Evolutionary conservation across 768 basidiomycete genomes (phyloP).

Genomic region (Tulasnella calospora): DNA sequence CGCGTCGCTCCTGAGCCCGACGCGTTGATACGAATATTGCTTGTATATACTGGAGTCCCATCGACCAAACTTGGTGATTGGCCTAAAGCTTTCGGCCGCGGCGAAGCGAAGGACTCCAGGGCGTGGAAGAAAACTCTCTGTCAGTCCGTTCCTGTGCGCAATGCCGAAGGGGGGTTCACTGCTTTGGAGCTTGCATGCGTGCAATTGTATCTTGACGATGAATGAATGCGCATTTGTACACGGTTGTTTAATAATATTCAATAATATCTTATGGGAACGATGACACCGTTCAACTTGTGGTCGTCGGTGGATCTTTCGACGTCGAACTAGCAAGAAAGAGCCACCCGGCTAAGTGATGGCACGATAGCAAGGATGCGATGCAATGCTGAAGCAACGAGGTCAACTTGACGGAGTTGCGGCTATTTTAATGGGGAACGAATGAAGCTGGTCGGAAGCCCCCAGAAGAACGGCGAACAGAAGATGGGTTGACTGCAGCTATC

Average conservation of each 20-base stretch:
- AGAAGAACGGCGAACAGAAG: constrained; percentile 14
- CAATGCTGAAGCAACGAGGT: neutral
- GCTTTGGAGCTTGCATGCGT: neutral
- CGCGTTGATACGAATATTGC: neutral
- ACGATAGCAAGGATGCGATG: neutral
- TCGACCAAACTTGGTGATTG: neutral
- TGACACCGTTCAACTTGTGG: neutral
- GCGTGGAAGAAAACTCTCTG: neutral
- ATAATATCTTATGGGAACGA: neutral
- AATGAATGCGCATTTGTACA: neutral
- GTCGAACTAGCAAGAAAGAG: too few relatives aligned
- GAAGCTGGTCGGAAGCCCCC: constrained; percentile 20
- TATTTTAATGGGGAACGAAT: constrained; percentile 2
- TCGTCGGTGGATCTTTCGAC: too few relatives aligned
- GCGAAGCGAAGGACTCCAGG: neutral
- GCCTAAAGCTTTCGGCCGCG: neutral
- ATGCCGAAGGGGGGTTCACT: neutral
- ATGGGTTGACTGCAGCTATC: neutral
- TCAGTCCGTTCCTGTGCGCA: neutral
- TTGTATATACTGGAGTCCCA: constrained; percentile 12
- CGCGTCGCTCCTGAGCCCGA: constrained; percentile 13
- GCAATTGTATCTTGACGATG: neutral
- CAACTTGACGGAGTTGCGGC: neutral
- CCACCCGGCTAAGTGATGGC: too few relatives aligned
- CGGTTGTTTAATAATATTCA: neutral